Conservation (phyloP, 805 yeast genomes). For the Cyberlindnera euphorbiiphila region DNA sequence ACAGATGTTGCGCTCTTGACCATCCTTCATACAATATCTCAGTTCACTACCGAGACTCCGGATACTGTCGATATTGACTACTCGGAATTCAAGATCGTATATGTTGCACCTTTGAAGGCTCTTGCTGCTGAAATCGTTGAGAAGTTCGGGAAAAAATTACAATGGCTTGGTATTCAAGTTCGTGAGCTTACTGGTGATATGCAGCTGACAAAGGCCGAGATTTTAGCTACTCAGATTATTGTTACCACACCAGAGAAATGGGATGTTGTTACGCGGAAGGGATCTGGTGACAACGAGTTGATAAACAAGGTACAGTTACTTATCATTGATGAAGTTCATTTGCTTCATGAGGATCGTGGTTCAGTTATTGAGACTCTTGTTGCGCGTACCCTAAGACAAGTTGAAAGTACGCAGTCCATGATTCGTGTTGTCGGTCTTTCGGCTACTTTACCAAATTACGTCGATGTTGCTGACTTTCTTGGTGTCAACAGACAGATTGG, state of each 20-base stretch:
- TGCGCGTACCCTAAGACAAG: constrained; percentile 91
- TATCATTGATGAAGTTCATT: constrained; percentile 94
- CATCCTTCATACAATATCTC: constrained; percentile 73
- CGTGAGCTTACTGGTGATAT: constrained; percentile 93
- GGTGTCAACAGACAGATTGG: constrained; percentile 90
- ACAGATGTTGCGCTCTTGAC: constrained; percentile 88
- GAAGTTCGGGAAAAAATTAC: constrained; percentile 70
- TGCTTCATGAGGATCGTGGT: constrained; percentile 96
- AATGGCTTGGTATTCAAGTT: constrained; percentile 84
- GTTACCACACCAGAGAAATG: constrained; percentile 96
- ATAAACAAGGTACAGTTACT: constrained; percentile 79
- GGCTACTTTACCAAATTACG: constrained; percentile 87
- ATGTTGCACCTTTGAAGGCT: constrained; percentile 92
- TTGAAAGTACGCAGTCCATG: constrained; percentile 90
- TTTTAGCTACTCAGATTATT: constrained; percentile 75
- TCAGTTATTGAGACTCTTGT: constrained; percentile 94
- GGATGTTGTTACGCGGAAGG: constrained; percentile 96
- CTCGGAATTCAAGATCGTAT: constrained; percentile 84
- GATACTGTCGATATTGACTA: constrained; percentile 63
- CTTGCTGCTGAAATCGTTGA: constrained; percentile 96
- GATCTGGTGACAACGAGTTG: constrained; percentile 81
- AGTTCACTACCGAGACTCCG: constrained; percentile 53
- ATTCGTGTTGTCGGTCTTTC: constrained; percentile 91
- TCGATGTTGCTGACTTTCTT: constrained; percentile 91
- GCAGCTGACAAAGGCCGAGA: constrained; percentile 83